Evolutionary conservation across 257 asterid genomes (phyloP), one percentile per base, ranked within the genome.

Genomic region (Salvia rosmarinus): DNA sequence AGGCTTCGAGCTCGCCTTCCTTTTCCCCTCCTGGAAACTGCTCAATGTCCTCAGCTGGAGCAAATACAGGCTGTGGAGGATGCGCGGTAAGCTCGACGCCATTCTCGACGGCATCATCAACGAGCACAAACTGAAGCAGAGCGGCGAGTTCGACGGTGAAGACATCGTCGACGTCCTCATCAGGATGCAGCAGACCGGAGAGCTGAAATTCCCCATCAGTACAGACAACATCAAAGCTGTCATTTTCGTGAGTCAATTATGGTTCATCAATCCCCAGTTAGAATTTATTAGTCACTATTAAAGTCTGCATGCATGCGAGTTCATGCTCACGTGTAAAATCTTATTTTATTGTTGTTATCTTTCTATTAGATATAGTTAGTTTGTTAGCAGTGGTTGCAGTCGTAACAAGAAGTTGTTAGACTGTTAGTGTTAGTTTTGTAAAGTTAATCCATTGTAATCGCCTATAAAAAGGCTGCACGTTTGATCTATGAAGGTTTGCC

Each of bases 21-120:
- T 84, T 10, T 81, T 74, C 20, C 88, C 88, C 5, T 81, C 83
- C 0, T 37, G 43, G 16, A 74, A 56, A 30, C 20, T 81, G 47
- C 61, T 84, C 30, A 51, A 39, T 12, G 12, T 12, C 0, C 25
- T 78, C 10, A 61, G 71, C 10, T 56, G 75, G 35, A 71, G 35
- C 23, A 68, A 65, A 9, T 3, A 51, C 9, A 74, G 56, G 6
- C 8, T 75, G 72, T 2, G 58, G 20, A n/a, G 69, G 47, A 64
- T 75, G 68, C 79, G 81, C 0, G 44, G 64, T 0, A 28, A 23
- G 19, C 12, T 75, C 1, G 87, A 83, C 2, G 21, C 1, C 0
- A 72, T 80, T 7, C 70, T 83, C 5, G 81, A 83, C 8, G 76
- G 47, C 7, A 61, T 75, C 25, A 23, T 80, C 30, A 64, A 72